These are phyloP conservation scores for Rubroboletus pulcherrimus DNA, from an alignment of 768 basidiomycete species.

Conservation along the genomic window DNA sequence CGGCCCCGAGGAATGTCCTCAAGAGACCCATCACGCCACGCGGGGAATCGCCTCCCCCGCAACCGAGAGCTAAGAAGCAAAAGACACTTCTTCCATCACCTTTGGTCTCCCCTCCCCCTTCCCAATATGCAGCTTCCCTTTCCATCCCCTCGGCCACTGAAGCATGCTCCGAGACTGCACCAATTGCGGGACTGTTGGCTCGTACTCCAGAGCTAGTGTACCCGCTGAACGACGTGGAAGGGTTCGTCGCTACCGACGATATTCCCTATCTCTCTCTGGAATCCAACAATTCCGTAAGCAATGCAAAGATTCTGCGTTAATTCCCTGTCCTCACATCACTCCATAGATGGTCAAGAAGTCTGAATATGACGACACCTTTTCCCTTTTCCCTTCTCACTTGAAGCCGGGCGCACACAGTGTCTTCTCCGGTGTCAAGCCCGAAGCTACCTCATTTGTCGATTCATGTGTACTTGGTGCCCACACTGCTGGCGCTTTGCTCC, in stretches of 20 bases:
- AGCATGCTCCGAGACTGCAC: slow-evolving; percentile 1
- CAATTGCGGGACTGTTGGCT: neutral
- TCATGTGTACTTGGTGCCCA: slow-evolving; percentile 24
- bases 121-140: neutral
- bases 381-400: slow-evolving; percentile 21
- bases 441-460: slow-evolving; percentile 25
- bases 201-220: slow-evolving; percentile 22
- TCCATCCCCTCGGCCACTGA: neutral
- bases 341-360: slow-evolving; percentile 7
- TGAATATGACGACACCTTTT: neutral
- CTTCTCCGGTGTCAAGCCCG: slow-evolving; percentile 32
- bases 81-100: neutral
- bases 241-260: slow-evolving; percentile 34
- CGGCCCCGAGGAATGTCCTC: neutral
- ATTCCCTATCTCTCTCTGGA: slow-evolving; percentile 36
- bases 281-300: slow-evolving; percentile 18
- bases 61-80: slow-evolving; percentile 7
- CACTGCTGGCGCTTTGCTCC: neutral
- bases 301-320: neutral
- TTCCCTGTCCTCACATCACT: slow-evolving; percentile 6
- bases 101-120: neutral
- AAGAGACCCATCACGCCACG: slow-evolving; percentile 8
- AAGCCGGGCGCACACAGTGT: slow-evolving; percentile 18
- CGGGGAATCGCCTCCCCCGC: slow-evolving; percentile 2
- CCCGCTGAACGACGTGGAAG: slow-evolving; percentile 4